phyloP scores from a whole-genome alignment of 2,329 filamentous ascomycete species.

The Oidium heveae region DNA sequence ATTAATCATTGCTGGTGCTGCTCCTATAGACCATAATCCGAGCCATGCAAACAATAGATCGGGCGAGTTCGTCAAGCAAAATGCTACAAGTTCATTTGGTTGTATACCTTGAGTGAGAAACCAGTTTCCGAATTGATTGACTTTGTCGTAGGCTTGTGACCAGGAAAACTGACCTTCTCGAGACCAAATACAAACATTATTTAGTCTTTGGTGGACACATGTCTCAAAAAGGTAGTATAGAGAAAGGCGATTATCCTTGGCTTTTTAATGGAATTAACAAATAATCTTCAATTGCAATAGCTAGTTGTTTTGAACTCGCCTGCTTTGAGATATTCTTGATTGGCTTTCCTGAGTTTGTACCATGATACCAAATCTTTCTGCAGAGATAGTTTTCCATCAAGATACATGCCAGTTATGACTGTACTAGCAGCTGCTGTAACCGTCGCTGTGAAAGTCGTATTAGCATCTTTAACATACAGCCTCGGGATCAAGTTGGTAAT shows the following conservation, averaged over 20 bases:
- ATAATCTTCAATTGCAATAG: conserved; percentile 1
- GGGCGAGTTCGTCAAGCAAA: conserved; percentile 42
- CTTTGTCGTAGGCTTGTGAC: conserved; percentile 26
- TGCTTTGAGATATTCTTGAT: conserved; percentile 22
- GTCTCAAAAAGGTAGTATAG: conserved; percentile 42
- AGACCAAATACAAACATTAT: conserved; percentile 40
- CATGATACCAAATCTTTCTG: conserved; percentile 30
- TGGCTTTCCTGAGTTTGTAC: conserved; percentile 17
- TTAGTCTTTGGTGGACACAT: conserved; percentile 23
- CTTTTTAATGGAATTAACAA: not conserved
- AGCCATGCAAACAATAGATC: conserved; percentile 44
- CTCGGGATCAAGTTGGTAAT: too few relatives aligned
- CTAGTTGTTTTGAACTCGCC: conserved; percentile 15
- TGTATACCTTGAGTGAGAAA: conserved; percentile 31
- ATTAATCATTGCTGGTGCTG: conserved; percentile 46
- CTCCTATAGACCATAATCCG: conserved; percentile 37
- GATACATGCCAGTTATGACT: conserved; percentile 25
- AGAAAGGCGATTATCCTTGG: conserved; percentile 26
- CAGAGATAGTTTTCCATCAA: conserved; percentile 46
- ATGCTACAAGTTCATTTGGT: conserved; percentile 32
- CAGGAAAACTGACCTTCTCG: conserved; percentile 34
- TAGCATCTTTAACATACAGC: not conserved
- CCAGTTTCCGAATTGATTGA: conserved; percentile 34
- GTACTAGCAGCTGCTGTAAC: conserved; percentile 12
- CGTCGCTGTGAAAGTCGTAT: conserved; percentile 5